Base-by-base conservation (phyloP, 2,329 filamentous ascomycete genomes). In the Colletotrichum sp. region DNA sequence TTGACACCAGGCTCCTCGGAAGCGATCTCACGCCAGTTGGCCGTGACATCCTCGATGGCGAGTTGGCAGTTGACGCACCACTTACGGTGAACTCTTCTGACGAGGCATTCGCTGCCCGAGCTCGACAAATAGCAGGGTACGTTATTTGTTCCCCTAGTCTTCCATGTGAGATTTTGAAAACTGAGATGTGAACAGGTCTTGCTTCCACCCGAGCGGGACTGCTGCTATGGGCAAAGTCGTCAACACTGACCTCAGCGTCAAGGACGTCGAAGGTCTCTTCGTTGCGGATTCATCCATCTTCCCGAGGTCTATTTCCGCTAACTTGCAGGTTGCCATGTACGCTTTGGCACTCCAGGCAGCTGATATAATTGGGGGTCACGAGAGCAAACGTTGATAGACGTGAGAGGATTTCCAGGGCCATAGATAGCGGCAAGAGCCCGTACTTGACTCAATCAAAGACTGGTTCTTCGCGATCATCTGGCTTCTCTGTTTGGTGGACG, bases 271-370 rank as follows among this genome's bases (percentile, higher is more conserved):
- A 3, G 80, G 80, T 14, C 78, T 87, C 21, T 82, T 83, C 16
- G 80, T 87, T 7, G 82, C 84, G 0, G 85, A 87, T 76, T 82
- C 84, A 4, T 73, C 16, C 36, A 30, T 73, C 36, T 68, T 73
- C 30, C 85, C 82, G 10, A 79, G 85, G 13, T 81, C 85, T 38
- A 84, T 84, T 5, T 76, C 81, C 28, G 77, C 81, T 3, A 81
- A 89, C 78, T 85, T 88, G 34, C 85, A 86, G 6, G 80, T 89
- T 1, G 86, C 90, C 1, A 87, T 87, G 1, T 91, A 90, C 78
- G 90, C 91, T 80, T 83, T 91, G 34, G 87, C 86, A 6, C 90
- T 92, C 82, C 92, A 92, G 83, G 90, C 90, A 4, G 89, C 90
- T 4, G 90, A 90, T 80, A 87, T 88, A n/a, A 92, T 92, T 32